These are phyloP conservation scores for Xylaria sp. DNA, from an alignment of 495 filamentous ascomycete genomes.

Conservation along the genomic window DNA sequence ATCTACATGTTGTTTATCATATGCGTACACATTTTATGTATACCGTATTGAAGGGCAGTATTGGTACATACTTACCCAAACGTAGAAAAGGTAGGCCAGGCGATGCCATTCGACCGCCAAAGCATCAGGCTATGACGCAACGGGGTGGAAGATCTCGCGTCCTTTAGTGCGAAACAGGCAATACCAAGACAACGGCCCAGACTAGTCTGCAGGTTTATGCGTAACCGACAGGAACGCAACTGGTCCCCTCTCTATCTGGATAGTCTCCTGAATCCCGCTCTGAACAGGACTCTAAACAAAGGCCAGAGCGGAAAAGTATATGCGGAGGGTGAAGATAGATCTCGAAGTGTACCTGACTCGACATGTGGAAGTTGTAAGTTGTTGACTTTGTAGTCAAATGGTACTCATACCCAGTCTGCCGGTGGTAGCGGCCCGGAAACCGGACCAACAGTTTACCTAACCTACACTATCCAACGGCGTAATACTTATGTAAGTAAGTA, in stretches of 20 bases:
- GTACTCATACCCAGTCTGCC: neutral
- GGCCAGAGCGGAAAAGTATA: neutral
- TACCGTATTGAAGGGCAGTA: too few relatives aligned
- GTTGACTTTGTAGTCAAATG: neutral
- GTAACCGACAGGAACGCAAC: neutral
- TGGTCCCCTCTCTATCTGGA: neutral
- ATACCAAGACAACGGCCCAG: neutral
- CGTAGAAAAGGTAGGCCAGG: neutral
- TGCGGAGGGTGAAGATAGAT: neutral
- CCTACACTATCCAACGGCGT: neutral
- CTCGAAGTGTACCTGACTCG: neutral
- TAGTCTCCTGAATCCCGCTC: neutral
- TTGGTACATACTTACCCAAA: neutral
- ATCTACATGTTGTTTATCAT: neutral
- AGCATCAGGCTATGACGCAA: slow-evolving; percentile 15
- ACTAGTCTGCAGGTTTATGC: neutral
- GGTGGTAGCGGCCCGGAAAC: neutral
- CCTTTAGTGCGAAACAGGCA: slow-evolving; percentile 11
- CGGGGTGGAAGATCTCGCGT: slow-evolving; percentile 12
- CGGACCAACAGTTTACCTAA: neutral
- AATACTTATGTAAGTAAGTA: too few relatives aligned
- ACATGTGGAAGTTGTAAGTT: neutral
- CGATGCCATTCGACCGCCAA: slow-evolving; percentile 8
- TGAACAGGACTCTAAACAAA: too few relatives aligned
- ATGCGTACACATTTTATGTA: neutral